Evolutionary conservation across 208 protist genomes (phyloP).

Genomic region (Crithidia fasciculata): DNA sequence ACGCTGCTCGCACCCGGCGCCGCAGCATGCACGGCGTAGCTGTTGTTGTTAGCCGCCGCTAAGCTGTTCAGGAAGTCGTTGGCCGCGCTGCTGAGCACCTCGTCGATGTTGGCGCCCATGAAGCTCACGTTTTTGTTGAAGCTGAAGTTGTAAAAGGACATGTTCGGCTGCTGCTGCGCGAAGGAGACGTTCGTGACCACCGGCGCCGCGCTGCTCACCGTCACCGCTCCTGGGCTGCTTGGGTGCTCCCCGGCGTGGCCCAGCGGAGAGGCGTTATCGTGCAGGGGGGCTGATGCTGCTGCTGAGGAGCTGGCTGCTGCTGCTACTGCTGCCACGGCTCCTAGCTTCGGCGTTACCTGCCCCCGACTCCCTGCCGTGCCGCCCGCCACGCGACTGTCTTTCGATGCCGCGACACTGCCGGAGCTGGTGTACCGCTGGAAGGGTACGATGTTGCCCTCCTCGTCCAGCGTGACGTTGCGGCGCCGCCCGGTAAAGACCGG

Average conservation of each 20-base stretch:
- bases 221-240: background rate
- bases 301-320: background rate
- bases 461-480: slow-evolving; percentile 27
- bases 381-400: background rate
- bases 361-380: background rate
- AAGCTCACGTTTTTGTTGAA: slow-evolving; percentile 65
- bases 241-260: background rate
- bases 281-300: background rate
- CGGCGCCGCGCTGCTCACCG: background rate
- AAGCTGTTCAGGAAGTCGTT: slow-evolving; percentile 63
- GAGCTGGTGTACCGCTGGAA: slow-evolving; percentile 13
- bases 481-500: slow-evolving; percentile 21
- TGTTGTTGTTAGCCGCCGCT: slow-evolving; percentile 18
- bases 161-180: slow-evolving; percentile 17
- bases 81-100: slow-evolving; percentile 57
- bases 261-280: slow-evolving; percentile 5
- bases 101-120: slow-evolving; percentile 52
- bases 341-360: background rate
- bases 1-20: slow-evolving; percentile 19
- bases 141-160: slow-evolving; percentile 56
- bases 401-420: background rate
- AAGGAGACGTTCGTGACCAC: slow-evolving; percentile 30
- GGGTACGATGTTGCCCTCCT: slow-evolving; percentile 29
- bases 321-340: background rate
- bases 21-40: background rate